Base-by-base conservation (phyloP, 352 stramenopile genomes). In the Globisporangium radiosum region DNA sequence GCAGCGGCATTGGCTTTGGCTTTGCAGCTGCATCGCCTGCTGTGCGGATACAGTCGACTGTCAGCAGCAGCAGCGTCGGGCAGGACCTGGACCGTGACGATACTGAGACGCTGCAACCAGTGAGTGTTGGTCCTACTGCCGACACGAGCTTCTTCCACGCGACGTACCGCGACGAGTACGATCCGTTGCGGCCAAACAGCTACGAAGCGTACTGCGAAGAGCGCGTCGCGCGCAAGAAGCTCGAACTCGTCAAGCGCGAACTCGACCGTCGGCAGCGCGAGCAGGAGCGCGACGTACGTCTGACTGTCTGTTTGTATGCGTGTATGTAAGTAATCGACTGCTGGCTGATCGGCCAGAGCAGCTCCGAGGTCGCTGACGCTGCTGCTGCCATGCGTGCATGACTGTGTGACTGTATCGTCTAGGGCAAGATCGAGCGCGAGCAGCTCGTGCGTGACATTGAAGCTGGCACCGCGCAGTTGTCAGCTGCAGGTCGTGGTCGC, bases 131-230 rank as follows among this genome's bases (percentile, higher is more conserved):
- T 33, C 25, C 25, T 33, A 33, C 25, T 3, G 25, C 25, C 25
- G 25, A 33, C 25, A 33, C 25, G 25, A 33, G 88, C 47, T 90
- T 88, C 64, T 90, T 92, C 57, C 79, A 90, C 60, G 68, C 70
- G 0, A 88, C 63, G 13, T 92, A 94, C 50, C 71, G 76, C 44
- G 89, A 96, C 38, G 85, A 93, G 58, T 97, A 97, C 64, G 76
- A 97, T 61, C 89, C 89, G 3, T 68, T 75, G 36, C 76, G 85
- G 7, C 89, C 89, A 6, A 97, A 96, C 49, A 94, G 85, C 70
- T 97, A 97, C 69, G 82, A 94, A 56, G 73, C 72, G 7, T 95
- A 85, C 59, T 96, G 86, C 63, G 79, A 96, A 40, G 82, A 94
- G 57, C 76, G 87, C 19, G 50, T 76, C 36, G 79, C 84, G 19